A percentile compares a stretch with the other conserved stretches of the same genome.
Evolutionary conservation across 139 green algal genomes (phyloP).

Genomic region (Coelastrella sp.): DNA sequence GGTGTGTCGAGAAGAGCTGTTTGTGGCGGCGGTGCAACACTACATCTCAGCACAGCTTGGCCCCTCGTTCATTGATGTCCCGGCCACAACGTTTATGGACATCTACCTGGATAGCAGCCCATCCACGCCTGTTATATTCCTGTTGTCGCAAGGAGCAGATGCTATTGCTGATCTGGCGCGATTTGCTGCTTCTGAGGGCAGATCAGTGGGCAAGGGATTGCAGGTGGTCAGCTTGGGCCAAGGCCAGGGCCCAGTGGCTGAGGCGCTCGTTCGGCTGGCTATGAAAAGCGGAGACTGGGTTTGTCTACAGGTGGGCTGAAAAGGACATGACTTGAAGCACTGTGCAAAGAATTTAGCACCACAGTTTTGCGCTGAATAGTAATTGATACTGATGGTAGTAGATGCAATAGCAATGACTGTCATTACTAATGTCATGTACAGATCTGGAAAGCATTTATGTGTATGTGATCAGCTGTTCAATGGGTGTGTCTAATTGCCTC

Average conservation of each 20-base stretch:
- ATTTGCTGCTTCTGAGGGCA: conserved; percentile 66
- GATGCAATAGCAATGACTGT: too few relatives aligned
- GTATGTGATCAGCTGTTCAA: too few relatives aligned
- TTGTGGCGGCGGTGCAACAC: conserved; percentile 9
- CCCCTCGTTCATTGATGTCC: conserved; percentile 67
- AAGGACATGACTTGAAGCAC: background rate
- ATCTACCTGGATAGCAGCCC: conserved; percentile 76
- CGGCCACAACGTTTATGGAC: conserved; percentile 69
- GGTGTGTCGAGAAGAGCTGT: background rate
- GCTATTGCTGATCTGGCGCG: conserved; percentile 73
- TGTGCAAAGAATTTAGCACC: too few relatives aligned
- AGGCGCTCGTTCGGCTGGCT: conserved; percentile 76
- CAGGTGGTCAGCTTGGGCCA: conserved; percentile 84
- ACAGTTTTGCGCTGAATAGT: too few relatives aligned
- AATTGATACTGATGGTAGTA: too few relatives aligned
- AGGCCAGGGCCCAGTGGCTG: conserved; percentile 83
- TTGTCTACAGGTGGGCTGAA: conserved; percentile 67
- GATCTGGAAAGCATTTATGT: too few relatives aligned
- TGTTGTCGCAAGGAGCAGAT: conserved; percentile 81
- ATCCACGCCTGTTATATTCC: conserved; percentile 81
- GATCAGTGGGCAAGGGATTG: conserved; percentile 41
- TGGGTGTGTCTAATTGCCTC: conserved; percentile 13
- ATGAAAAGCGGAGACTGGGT: conserved; percentile 83
- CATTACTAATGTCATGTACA: too few relatives aligned
- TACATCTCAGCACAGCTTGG: conserved; percentile 65